A percentile compares a stretch with the other conserved stretches of the same genome.
These are phyloP conservation scores for Leptographium radiaticola DNA, from an alignment of 2,329 filamentous ascomycete species.

Conservation along the genomic window DNA sequence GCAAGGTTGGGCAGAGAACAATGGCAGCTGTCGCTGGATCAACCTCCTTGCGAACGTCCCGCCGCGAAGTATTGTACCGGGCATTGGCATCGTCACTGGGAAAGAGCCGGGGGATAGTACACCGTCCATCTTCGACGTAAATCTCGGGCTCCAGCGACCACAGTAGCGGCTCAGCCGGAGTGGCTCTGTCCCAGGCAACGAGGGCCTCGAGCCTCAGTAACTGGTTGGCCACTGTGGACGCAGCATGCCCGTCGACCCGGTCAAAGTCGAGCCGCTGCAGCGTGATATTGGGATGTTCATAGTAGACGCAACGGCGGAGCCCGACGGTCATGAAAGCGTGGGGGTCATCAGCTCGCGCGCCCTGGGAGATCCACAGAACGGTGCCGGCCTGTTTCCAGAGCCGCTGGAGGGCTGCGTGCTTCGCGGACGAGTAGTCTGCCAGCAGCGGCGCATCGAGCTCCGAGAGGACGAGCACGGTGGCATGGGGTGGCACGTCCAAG, in stretches of 20 bases:
- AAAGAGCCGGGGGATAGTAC: slow-evolving; percentile 16
- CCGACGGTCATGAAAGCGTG: slow-evolving; percentile 13
- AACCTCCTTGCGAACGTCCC: background rate
- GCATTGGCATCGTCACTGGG: slow-evolving; percentile 8
- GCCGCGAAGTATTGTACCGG: slow-evolving; percentile 11
- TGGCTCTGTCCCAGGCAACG: background rate
- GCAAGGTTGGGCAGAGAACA: slow-evolving; percentile 5
- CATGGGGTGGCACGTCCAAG: background rate
- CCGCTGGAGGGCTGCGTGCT: background rate
- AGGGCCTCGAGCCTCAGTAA: slow-evolving; percentile 9
- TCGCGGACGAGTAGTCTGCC: slow-evolving; percentile 8
- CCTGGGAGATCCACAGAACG: slow-evolving; percentile 15
- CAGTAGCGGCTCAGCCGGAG: slow-evolving; percentile 1
- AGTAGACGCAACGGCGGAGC: slow-evolving; percentile 10
- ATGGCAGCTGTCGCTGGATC: background rate
- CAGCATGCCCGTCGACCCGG: background rate
- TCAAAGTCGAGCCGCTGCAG: slow-evolving; percentile 14
- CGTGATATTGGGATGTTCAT: slow-evolving; percentile 12
- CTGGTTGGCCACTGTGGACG: slow-evolving; percentile 5
- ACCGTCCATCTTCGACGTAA: slow-evolving; percentile 12
- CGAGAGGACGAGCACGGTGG: slow-evolving; percentile 3
- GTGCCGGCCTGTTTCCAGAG: background rate
- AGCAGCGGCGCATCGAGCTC: slow-evolving; percentile 17
- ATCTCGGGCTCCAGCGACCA: slow-evolving; percentile 13
- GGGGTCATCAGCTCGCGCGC: slow-evolving; percentile 8